Conservation (phyloP, 768 basidiomycete genomes). For the Mycena galericulata region DNA sequence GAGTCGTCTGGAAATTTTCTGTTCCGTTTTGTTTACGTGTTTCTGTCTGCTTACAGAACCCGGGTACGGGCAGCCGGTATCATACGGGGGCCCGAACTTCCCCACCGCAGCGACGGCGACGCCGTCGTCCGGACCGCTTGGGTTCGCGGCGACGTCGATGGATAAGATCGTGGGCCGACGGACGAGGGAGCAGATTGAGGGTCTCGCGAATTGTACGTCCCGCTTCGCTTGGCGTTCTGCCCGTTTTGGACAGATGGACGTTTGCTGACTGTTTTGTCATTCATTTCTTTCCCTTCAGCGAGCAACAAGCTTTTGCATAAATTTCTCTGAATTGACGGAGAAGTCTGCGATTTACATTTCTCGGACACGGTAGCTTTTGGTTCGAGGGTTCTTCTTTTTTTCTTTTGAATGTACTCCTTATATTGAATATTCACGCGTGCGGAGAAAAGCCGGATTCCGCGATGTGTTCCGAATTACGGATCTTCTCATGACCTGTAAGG, state of each 20-base stretch:
- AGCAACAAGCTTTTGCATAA: constrained; percentile 61
- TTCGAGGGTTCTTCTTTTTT: constrained; percentile 6
- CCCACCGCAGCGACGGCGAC: constrained; percentile 43
- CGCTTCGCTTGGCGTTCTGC: constrained; percentile 20
- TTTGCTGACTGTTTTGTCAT: constrained; percentile 11
- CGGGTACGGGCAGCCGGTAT: constrained; percentile 26
- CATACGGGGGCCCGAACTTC: constrained; percentile 41
- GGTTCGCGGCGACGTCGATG: constrained; percentile 61
- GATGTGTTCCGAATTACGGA: constrained; percentile 28
- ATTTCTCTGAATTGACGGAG: constrained; percentile 54
- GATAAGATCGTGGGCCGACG: constrained; percentile 68
- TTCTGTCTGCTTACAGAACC: constrained; percentile 29
- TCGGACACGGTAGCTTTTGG: not conserved
- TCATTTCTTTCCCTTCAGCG: constrained; percentile 45
- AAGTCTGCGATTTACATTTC: constrained; percentile 1
- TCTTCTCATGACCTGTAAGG: constrained; percentile 23
- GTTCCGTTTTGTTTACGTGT: constrained; percentile 27
- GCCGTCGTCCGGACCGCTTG: constrained; percentile 47
- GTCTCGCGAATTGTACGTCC: constrained; percentile 61
- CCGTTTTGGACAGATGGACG: not conserved
- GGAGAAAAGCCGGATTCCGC: constrained; percentile 11
- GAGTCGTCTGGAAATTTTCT: constrained; percentile 18
- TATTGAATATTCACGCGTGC: constrained; percentile 12
- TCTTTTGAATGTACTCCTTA: not conserved
- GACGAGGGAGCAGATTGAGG: constrained; percentile 62